Percentiles rank a stretch among this genome's conserved stretches.
Evolutionary conservation across 768 basidiomycete genomes (phyloP).

Genomic region (Neoboletus brunneissimus): DNA sequence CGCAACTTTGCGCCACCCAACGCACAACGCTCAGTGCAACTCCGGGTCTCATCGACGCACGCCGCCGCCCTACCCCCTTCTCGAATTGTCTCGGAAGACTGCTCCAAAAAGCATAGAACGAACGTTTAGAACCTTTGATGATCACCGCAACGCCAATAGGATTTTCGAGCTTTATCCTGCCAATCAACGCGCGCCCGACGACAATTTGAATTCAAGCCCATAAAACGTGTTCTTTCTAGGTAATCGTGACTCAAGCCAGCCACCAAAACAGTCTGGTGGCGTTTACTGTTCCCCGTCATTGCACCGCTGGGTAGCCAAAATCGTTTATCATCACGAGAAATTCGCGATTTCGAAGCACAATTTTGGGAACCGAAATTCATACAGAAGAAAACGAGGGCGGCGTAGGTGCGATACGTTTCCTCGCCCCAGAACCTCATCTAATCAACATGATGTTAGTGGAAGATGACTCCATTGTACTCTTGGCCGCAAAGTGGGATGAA

Average conservation of each 20-base stretch:
- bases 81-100: not conserved
- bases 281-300: not conserved
- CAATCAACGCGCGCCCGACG: conserved; percentile 2
- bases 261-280: conserved; percentile 1
- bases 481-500: not conserved
- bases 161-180: conserved; percentile 1
- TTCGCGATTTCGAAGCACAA: not conserved
- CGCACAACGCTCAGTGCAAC: conserved; percentile 1
- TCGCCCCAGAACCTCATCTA: not conserved
- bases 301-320: not conserved
- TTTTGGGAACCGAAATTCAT: not conserved
- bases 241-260: too few species aligned
- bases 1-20: conserved; percentile 5
- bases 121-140: not conserved
- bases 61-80: not conserved
- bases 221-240: not conserved
- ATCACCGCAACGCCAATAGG: conserved; percentile 8
- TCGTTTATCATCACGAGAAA: not conserved
- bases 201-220: not conserved
- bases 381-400: not conserved
- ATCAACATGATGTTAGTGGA: not conserved
- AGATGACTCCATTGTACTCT: not conserved
- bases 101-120: not conserved
- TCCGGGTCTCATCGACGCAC: conserved; percentile 2
- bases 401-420: not conserved